Evolutionary conservation across 768 basidiomycete species (phyloP).

Genomic region (Russula abietina): DNA sequence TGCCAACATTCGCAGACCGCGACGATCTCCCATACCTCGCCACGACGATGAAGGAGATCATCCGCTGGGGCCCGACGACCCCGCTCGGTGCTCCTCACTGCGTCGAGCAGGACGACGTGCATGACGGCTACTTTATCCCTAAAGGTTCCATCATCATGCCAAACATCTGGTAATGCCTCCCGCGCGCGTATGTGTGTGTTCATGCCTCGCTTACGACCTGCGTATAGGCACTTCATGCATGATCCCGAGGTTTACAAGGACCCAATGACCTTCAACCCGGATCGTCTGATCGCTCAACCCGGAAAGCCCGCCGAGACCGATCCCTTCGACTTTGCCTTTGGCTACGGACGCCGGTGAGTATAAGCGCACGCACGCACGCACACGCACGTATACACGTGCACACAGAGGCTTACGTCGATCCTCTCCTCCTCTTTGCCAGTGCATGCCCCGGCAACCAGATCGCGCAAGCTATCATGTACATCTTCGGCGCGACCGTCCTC

Average conservation of each 20-base stretch:
- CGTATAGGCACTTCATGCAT: constrained; percentile 29
- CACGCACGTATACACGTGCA: background rate
- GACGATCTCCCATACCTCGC: constrained; percentile 25
- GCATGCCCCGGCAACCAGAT: constrained; percentile 25
- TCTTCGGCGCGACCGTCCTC: constrained; percentile 22
- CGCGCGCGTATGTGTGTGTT: background rate
- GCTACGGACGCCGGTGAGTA: constrained; percentile 29
- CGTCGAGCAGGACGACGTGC: constrained; percentile 34
- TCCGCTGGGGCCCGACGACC: constrained; percentile 27
- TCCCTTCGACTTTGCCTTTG: constrained; percentile 25
- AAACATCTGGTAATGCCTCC: constrained; percentile 31
- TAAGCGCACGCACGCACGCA: too few relatives aligned
- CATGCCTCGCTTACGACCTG: background rate
- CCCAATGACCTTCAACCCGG: constrained; percentile 30
- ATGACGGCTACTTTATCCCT: constrained; percentile 37
- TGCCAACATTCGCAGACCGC: constrained; percentile 24
- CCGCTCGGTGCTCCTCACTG: constrained; percentile 33
- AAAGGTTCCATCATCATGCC: constrained; percentile 34
- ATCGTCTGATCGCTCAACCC: constrained; percentile 27
- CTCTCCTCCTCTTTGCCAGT: background rate
- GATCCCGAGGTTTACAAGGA: constrained; percentile 30
- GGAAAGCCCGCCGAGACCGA: constrained; percentile 25
- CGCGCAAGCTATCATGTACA: constrained; percentile 25
- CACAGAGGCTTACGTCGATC: background rate
- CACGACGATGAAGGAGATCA: constrained; percentile 25